Evolutionary conservation across 345 rosid species (phyloP), one percentile per base, ranked within the genome.

Genomic region (Citrus sp.): DNA sequence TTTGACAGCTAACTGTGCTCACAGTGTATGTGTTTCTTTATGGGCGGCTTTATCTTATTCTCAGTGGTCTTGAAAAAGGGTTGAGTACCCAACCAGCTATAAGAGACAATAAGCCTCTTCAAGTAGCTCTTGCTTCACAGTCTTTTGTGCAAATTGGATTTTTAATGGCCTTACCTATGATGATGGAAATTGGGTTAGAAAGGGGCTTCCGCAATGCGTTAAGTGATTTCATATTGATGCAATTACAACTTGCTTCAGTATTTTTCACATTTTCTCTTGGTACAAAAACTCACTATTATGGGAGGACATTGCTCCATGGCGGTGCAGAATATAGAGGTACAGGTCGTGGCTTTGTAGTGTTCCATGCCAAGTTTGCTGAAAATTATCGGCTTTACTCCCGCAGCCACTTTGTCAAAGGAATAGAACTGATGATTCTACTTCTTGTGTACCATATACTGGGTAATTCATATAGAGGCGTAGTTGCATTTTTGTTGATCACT

Each of bases 331-430:
- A 92, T 82, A 87, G 98, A 86, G 87, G 91, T 38, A 94, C 98
- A 30, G 98, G 98, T 13, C 93, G 98, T 19, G 98, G 98, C 12
- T 94, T 94, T 70, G 98, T 94, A 14, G 96, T 94, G 81, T 86
- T 85, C 83, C 97, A 94, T 80, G 97, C 93, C 67, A 94, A 91
- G 74, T 92, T 94, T 81, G 96, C 97, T 2, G 97, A 92, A 58
- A 90, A 89, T 75, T 89, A 90, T 74, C 83, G 95, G 75, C 80
- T 88, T 60, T 88, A 90, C 78, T 91, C 95, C 25, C 86, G 92
- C 25, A 88, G 92, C 82, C 95, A 91, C 80, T 91, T 91, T 42
- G 92, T 88, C 69, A 90, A 91, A 78, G 95, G 91, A 28, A 40
- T 90, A 8, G 95, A 91, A 73, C 79, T 91, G 78, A 77, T 89